phyloP scores from a whole-genome alignment of 2,329 filamentous ascomycete genomes.

The Trichophyton rubrum region DNA sequence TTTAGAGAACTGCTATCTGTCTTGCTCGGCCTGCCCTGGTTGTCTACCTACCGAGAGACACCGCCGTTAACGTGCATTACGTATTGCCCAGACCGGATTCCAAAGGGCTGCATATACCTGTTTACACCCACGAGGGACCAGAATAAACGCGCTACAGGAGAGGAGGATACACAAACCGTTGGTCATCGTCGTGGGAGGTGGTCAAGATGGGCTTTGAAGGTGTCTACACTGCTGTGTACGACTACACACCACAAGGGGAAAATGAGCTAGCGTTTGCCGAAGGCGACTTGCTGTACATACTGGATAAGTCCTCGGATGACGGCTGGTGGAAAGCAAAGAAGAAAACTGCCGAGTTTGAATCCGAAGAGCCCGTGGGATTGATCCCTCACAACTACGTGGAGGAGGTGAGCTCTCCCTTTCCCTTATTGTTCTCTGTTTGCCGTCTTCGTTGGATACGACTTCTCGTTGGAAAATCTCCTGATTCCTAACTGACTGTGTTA shows the following conservation, averaged over 20 bases:
- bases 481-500: neutral
- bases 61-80: neutral
- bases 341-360: constrained; percentile 67
- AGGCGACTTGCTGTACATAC: constrained; percentile 75
- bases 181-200: constrained; percentile 5
- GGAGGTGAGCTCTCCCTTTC: constrained; percentile 49
- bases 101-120: neutral
- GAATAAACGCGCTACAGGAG: neutral
- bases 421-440: neutral
- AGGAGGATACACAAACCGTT: neutral
- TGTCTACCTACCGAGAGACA: neutral
- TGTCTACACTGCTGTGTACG: constrained; percentile 81
- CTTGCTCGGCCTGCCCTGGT: neutral
- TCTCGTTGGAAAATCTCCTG: neutral
- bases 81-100: neutral
- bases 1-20: neutral
- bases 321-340: constrained; percentile 98
- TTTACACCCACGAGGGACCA: neutral
- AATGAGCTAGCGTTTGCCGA: constrained; percentile 75
- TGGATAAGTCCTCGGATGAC: constrained; percentile 67
- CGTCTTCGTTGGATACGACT: neutral
- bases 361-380: constrained; percentile 80
- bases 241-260: constrained; percentile 77
- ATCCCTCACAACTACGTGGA: constrained; percentile 93
- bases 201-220: constrained; percentile 74